Evolutionary conservation across 371 early-diverging fungal genomes (phyloP), one percentile per base, ranked within the genome.

Genomic region (Mortierella sp.): DNA sequence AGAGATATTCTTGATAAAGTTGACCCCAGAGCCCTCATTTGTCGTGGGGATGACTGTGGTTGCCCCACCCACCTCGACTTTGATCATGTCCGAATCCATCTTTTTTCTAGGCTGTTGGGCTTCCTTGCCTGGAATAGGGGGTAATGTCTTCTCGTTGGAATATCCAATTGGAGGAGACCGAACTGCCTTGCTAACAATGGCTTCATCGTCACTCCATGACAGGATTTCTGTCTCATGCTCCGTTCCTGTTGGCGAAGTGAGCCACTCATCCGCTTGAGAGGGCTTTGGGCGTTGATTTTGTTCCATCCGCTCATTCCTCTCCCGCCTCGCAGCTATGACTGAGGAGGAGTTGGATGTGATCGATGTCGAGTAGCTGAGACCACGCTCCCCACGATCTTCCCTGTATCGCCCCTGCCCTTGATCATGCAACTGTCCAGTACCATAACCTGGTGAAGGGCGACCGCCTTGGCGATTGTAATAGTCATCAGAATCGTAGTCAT

Each of bases 151-250:
- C 30, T 79, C 80, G 65, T 67, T 62, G 10, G 72, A 61, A 37
- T 75, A 79, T n/a, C 77, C 83, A 1, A 66, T 72, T 5, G 81
- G 81, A 20, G 81, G 81, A 4, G 83, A 81, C 14, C 83, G 76
- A 22, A 81, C 30, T 0, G 83, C 83, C 43, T 73, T 75, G 24
- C 64, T 69, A 9, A 81, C 83, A 67, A 81, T 81, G 20, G 83
- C 83, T 35, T 81, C 83, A 49, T 81, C 83, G 30, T 81, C 83
- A 32, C 83, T 81, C 83, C 83, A 81, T 22, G 83, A 55, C 24
- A 76, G 39, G 39, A 81, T 76, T 49, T 75, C 83, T 3, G 83
- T 81, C 0, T 81, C 83, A 20, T 66, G 57, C 51, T 75, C 83
- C 22, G 76, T 73, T 43, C 76, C 76, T 12, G 76, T 75, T 0